Base-by-base conservation (phyloP, 768 basidiomycete species). In the Trametes elegans region DNA sequence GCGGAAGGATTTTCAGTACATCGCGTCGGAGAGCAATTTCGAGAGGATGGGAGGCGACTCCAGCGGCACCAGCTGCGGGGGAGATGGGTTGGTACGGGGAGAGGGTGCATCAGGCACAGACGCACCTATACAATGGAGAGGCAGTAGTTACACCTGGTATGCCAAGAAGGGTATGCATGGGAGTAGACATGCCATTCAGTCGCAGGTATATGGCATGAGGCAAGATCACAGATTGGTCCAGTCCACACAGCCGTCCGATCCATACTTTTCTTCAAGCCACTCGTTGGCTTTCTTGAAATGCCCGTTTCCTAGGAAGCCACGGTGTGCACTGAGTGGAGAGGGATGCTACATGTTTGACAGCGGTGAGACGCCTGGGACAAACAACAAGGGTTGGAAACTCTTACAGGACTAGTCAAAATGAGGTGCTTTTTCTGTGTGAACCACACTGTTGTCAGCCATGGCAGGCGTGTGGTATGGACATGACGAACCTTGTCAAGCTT, bases 241-340 rank as follows among this genome's bases (percentile, higher is more conserved):
- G 64, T 90, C 78, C n/a, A 93, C 85, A 55, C 69, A 75, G 44
- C 79, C 83, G 35, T 82, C 84, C 23, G 74, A 62, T 6, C 93
- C 94, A 64, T 97, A 95, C 62, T 82, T 84, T 53, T 77, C 65
- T 67, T 82, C 81, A 23, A 98, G 74, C 95, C 95, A 98, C 50
- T 86, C 80, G 66, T 97, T 96, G 38, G 93, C 90, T 55, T 80
- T 74, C 65, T 78, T 83, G 74, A 98, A 98, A 72, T 97, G 95
- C 45, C 82, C 83, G 68, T 94, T 95, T 44, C 91, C 93, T 59
- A 91, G 69, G 74, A 95, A 97, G 9, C 94, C 93, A 53, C 79
- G 78, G 59, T 79, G 71, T 3, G 88, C 93, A 49, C 88, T 85
- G 16, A 84, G 72, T 6, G 93, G 94, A 26, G 88, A 92, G 16